These are phyloP conservation scores for Oehlia diaphana DNA, from an alignment of 192 early-diverging fungal genomes.

Conservation along the genomic window DNA sequence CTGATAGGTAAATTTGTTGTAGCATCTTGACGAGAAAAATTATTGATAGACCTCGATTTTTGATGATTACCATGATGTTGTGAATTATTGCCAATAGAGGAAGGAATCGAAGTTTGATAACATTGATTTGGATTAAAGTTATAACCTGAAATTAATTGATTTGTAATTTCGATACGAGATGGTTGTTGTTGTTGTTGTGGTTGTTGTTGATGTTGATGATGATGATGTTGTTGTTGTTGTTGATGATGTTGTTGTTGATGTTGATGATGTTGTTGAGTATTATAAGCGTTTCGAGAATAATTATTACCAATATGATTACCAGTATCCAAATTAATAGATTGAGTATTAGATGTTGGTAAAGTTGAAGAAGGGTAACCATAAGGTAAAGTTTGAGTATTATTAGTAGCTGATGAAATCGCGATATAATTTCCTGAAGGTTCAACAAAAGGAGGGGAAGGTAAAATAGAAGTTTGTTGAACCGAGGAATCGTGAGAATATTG, in stretches of 20 bases:
- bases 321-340: neutral
- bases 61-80: neutral
- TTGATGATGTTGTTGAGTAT: no score
- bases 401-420: neutral
- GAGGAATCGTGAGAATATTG: neutral
- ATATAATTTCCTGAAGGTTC: conserved; percentile 13
- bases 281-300: no score
- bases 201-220: no score
- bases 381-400: neutral
- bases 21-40: no score
- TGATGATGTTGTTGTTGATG: no score
- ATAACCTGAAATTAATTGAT: neutral
- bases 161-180: no score
- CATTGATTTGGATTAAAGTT: neutral
- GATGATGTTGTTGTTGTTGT: no score
- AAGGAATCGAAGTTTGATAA: neutral
- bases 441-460: neutral
- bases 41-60: neutral
- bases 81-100: neutral
- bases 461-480: neutral
- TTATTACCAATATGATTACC: no score
- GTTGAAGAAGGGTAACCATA: neutral
- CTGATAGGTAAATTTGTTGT: neutral
- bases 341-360: neutral
- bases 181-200: no score